A percentile compares a stretch with the other conserved stretches of the same genome.
These are phyloP conservation scores for Neopestalotiopsis rosae DNA, from an alignment of 2,329 filamentous ascomycete genomes.

Conservation along the genomic window DNA sequence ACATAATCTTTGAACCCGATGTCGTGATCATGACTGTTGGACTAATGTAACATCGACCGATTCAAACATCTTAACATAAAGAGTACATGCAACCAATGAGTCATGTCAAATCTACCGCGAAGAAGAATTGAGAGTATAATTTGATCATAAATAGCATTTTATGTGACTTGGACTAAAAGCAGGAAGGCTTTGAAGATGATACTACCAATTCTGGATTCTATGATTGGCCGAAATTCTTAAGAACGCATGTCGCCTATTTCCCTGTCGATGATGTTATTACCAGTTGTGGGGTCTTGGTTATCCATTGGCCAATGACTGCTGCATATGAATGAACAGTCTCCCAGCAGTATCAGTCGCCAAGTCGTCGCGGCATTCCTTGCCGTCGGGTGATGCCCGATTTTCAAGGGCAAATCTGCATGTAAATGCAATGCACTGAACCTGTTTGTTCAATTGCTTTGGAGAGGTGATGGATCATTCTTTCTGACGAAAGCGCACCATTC, in stretches of 20 bases:
- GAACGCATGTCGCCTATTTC: background rate
- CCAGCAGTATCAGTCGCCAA: background rate
- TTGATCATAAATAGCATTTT: no score
- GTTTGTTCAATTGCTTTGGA: no score
- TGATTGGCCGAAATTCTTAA: background rate
- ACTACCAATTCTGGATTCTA: background rate
- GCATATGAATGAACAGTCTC: background rate
- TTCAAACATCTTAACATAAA: background rate
- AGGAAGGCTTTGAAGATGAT: background rate
- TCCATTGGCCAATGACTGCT: conserved; percentile 18
- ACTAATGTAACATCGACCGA: background rate
- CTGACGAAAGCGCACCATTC: no score
- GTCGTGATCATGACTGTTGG: background rate
- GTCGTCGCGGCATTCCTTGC: background rate
- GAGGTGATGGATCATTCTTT: no score
- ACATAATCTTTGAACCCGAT: background rate
- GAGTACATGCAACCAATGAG: background rate
- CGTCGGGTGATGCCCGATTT: background rate
- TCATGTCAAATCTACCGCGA: no score
- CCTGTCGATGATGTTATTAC: conserved; percentile 12
- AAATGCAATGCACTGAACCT: background rate
- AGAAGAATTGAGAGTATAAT: no score
- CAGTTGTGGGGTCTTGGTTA: background rate
- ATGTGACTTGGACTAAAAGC: no score
- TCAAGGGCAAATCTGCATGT: background rate